Evolutionary conservation across 306 rosid species (phyloP), one percentile per base, ranked within the genome.

Genomic region (Prunus mongolica): DNA sequence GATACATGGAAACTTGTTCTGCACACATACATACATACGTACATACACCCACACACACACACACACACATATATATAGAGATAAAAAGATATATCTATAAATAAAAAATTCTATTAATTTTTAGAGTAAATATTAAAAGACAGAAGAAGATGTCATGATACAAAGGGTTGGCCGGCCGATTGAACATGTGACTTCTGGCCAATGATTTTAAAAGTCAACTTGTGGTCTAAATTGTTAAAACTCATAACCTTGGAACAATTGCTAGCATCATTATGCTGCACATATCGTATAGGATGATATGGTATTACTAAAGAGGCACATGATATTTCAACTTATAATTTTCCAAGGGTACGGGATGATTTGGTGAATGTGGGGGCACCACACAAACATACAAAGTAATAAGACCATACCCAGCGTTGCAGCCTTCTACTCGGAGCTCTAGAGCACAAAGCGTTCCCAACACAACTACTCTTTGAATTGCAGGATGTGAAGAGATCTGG

Each of bases 371-470:
- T 15, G 25, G 75, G 22, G 55, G 5, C 20, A 20, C 91, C 87
- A 87, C 55, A 68, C 60, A 70, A 65, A 8, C 69, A 49, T 0
- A 12, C 16, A 41, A 25, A 72, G 75, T 72, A 25, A 71, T 10
- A 41, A 57, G 57, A 50, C 62, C 74, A 24, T 95, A 95, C 98
- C 97, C 98, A 3, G 91, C 90, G 78, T 87, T 82, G 73, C 64
- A 44, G 84, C 91, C 97, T 76, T 95, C 93, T 52, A 93, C 96
- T 83, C 76, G 84, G 75, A 95, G 87, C 83, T 95, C 97, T 80
- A 95, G 66, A 72, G 98, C 97, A 82, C 64, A 92, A n/a, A 95
- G 88, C 49, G 97, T 92, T 65, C 98, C 98, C 78, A 95, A 71
- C 25, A 80, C 78, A 63, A 95, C 91, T 65, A 95, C 92, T 85